Percentiles rank a stretch among this genome's conserved stretches.
These are phyloP conservation scores for Lipomyces spencermartinsiae DNA, from an alignment of 805 yeast species.

Conservation along the genomic window DNA sequence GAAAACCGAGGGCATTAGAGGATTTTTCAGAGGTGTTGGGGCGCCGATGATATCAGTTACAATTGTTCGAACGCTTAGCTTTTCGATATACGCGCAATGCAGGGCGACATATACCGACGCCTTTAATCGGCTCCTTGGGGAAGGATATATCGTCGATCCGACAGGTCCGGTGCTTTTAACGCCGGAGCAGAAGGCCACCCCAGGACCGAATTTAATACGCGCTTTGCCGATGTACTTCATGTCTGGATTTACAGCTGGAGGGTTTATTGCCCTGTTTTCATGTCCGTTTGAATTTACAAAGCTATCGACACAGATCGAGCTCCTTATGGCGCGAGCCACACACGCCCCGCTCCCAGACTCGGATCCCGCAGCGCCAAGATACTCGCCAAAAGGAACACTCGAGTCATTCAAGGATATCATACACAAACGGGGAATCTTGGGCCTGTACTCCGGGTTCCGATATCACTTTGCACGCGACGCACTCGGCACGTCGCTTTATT, in stretches of 20 bases:
- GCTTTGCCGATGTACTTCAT: constrained; percentile 39
- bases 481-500: constrained; percentile 73
- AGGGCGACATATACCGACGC: constrained; percentile 51
- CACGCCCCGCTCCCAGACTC: constrained; percentile 45
- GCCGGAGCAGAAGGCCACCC: constrained; percentile 22
- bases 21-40: constrained; percentile 74
- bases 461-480: constrained; percentile 75
- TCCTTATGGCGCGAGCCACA: constrained; percentile 48
- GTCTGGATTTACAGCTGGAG: constrained; percentile 74
- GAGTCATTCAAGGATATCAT: constrained; percentile 60
- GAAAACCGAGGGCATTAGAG: constrained; percentile 65
- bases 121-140: constrained; percentile 17
- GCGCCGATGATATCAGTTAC: constrained; percentile 40
- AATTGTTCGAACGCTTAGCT: constrained; percentile 67
- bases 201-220: constrained; percentile 27
- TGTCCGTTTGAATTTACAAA: constrained; percentile 89
- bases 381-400: constrained; percentile 47
- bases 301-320: constrained; percentile 74
- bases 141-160: constrained; percentile 27
- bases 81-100: constrained; percentile 63
- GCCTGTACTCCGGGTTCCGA: constrained; percentile 74
- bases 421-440: constrained; percentile 63
- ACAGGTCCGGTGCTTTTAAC: constrained; percentile 23
- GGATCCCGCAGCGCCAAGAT: constrained; percentile 41
- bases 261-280: constrained; percentile 65